Conservation (phyloP, 2,329 filamentous ascomycete genomes). For the Xylariaceae sp. region DNA sequence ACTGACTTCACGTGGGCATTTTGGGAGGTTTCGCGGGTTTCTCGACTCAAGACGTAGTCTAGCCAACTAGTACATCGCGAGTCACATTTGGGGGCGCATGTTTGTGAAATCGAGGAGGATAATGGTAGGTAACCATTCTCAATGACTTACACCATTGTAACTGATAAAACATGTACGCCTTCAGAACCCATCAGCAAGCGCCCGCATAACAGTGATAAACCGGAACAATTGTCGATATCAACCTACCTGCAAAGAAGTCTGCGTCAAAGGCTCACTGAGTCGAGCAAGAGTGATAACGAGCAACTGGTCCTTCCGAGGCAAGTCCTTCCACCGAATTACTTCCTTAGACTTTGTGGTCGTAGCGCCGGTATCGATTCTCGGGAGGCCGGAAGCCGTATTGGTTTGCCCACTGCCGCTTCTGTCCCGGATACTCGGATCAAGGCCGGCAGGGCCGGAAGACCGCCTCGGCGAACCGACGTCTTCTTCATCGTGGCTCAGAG, state of each 20-base stretch:
- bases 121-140: neutral
- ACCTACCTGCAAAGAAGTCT: slow-evolving; percentile 59
- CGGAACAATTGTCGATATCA: neutral
- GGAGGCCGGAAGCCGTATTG: neutral
- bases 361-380: neutral
- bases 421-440: neutral
- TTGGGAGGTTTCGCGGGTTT: neutral
- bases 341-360: slow-evolving; percentile 14
- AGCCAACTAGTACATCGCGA: neutral
- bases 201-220: neutral
- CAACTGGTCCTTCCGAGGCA: slow-evolving; percentile 74
- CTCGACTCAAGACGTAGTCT: neutral
- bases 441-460: neutral
- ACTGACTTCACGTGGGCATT: neutral
- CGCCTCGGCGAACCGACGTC: neutral
- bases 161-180: slow-evolving; percentile 83
- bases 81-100: neutral
- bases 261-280: slow-evolving; percentile 74
- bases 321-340: slow-evolving; percentile 30
- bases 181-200: slow-evolving; percentile 6
- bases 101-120: neutral
- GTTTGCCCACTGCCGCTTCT: neutral
- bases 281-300: slow-evolving; percentile 72
- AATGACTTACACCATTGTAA: slow-evolving; percentile 57
- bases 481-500: neutral